Evolutionary conservation across 257 asterid genomes (phyloP), one percentile per base, ranked within the genome.

Genomic region (Solanum chiquidenum): DNA sequence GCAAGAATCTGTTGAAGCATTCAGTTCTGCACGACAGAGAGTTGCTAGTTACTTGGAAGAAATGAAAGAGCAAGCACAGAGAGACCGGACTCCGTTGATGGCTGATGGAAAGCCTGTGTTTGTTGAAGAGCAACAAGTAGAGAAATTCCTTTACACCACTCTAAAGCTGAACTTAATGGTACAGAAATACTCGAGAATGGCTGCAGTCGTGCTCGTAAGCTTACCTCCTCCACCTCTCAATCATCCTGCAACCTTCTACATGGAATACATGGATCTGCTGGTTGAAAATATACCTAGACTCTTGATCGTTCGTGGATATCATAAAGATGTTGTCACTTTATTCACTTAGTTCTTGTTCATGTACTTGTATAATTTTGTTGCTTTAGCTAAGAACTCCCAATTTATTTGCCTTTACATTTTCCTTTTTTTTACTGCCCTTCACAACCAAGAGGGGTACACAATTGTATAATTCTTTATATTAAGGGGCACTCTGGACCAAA

Each of bases 231-330:
- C 99, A 9, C 99, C 99, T 12, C 16, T 89, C 88, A 95, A 93
- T 89, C 99, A 97, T 76, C 99, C 99, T 1, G 92, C 95, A 2
- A 95, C 95, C 85, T 95, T 95, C 87, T 97, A 95, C 88, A 97
- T 97, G 99, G 99, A 97, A 93, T 97, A 97, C 89, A 91, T 97
- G 99, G 99, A 97, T 73, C 90, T 95, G 31, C 92, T 97, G 94
- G 99, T 97, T 31, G 99, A 97, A 87, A 95, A 95, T 87, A 98
- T 97, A 91, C 99, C 97, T 12, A 94, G 99, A 92, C 95, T 97
- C 84, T 91, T 97, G 93, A 95, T 97, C 14, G 99, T 97, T 5
- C 87, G 99, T 79, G 99, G 99, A 34, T 97, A 97, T 88, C 94
- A 98, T 52, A 94, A 94, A 89, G 99, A 97, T 90, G 99, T 97